Base-by-base conservation (phyloP, 2,329 filamentous ascomycete genomes). In the Xylogone sp. region DNA sequence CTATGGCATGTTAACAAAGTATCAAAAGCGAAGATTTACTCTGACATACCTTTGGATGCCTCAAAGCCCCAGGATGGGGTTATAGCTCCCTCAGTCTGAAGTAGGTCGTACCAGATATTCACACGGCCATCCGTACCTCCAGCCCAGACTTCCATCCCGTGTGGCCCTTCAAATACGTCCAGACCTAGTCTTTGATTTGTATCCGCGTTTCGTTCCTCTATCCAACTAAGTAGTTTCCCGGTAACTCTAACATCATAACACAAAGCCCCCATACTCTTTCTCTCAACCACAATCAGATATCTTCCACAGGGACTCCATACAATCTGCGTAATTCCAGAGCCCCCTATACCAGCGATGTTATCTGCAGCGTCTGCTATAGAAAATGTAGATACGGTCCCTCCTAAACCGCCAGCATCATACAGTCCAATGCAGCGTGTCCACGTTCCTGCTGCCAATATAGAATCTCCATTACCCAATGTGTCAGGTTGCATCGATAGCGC, bases 201-300 rank as follows among this genome's bases (percentile, higher is more conserved):
- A 2, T 62, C 61, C 3, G 77, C 73, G 6, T 69, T 64, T 20
- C 82, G 75, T 3, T 78, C 80, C 0, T 69, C 64, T 10, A 86
- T 66, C 48, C 74, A 73, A n/a, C 73, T 73, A 2, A 86, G 70
- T n/a, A 84, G 69, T 56, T 74, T 72, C 8, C 80, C 77, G 2
- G 79, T 76, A 7, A 79, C 81, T 18, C 83, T 76, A 29, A 86
- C 74, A 60, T 86, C 83, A 65, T 85, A 86, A 2, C 86, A 75
- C 21, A 85, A 67, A 34, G 85, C 61, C 2, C 80, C 78, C 5
- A 61, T 64, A 0, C 81, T 74, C 56, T 75, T 75, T 4, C 83
- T 75, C 69, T 86, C 83, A 58, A 79, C 81, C 45, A 86, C 70
- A n/a, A 82, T 68, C 19, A 86, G 70, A 61, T 86, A 86, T 39